A percentile compares a stretch with the other conserved stretches of the same genome.
Conservation (phyloP, 139 green algal species). For the Yamagishiella unicocca region DNA sequence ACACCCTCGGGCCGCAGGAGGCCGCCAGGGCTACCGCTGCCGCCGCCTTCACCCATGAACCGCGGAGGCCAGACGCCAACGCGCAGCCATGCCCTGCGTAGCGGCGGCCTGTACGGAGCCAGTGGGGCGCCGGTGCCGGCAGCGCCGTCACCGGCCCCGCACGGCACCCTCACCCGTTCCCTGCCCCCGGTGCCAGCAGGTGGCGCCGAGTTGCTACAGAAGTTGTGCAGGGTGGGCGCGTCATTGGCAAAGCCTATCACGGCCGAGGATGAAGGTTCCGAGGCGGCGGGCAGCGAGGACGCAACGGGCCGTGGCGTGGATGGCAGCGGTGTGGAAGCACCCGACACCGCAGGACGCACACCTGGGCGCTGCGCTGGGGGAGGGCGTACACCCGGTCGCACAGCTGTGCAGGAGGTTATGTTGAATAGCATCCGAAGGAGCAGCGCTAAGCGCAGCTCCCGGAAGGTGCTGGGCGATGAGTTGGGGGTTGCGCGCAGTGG, state of each 20-base stretch:
- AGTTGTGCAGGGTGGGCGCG: not conserved
- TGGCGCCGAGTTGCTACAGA: constrained; percentile 10
- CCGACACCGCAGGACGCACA: not conserved
- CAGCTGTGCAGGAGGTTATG: constrained; percentile 32
- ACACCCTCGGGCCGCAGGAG: constrained; percentile 14
- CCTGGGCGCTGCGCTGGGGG: not conserved
- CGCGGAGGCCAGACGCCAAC: constrained; percentile 12
- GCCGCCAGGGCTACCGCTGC: constrained; percentile 27
- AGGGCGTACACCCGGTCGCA: constrained; percentile 14
- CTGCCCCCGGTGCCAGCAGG: not conserved
- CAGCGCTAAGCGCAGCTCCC: constrained; percentile 3
- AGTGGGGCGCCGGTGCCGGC: not conserved
- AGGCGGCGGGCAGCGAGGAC: too few relatives aligned
- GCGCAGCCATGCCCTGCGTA: not conserved
- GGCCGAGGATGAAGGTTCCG: too few relatives aligned
- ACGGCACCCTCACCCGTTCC: not conserved
- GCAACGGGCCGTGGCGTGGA: not conserved
- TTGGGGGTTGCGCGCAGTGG: not conserved
- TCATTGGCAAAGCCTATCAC: too few relatives aligned
- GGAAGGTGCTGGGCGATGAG: not conserved
- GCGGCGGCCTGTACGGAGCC: not conserved
- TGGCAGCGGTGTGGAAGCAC: not conserved
- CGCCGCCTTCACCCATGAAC: constrained; percentile 12
- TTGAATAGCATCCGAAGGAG: constrained; percentile 28
- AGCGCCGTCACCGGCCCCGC: not conserved